Base-by-base conservation (phyloP, 2,329 filamentous ascomycete species). In the Teratosphaeria nubilosa region DNA sequence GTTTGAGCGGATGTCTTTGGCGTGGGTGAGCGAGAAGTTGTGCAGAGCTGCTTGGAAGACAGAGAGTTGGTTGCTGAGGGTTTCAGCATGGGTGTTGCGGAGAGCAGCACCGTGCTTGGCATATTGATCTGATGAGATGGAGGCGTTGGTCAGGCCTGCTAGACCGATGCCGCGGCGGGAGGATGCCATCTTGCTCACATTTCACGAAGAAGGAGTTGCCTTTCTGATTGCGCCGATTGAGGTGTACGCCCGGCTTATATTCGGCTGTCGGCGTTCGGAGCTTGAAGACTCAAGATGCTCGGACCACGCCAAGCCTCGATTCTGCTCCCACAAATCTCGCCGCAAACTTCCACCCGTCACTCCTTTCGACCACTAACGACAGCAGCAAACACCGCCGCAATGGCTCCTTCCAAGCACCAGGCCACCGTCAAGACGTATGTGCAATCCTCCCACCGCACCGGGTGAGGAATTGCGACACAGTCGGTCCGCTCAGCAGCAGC, bases 41-140 rank as follows among this genome's bases (percentile, higher is more conserved):
- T 96, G 91, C 5, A 99, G 84, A 11, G 96, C 82, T 20, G 90
- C 94, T 70, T 95, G 91, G 80, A 99, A 99, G 69, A 97, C 91
- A 64, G 91, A 87, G 62, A 99, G 87, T 72, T 99, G 94, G 41
- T 91, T 95, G 68, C 90, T 86, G 65, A 99, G 85, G 20, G 91
- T 92, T 64, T 86, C 83, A 53, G 90, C 85, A 75, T 97, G 92
- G 66, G 85, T 85, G 59, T 83, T 87, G 63, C 91, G 90, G n/a
- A 99, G 85, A 55, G 83, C 86, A 62, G 86, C 88, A 70, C 94
- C 94, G 79, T 96, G 92, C 27, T 85, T 87, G 60, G 91, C 91
- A 77, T 92, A 97, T 68, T 94, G 91, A 56, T 91, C 88, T 30
- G 87, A 89, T 10, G 91, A 88, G 63, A 96, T 84, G 57, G 86